Evolutionary conservation across 1,284 basidiomycete genomes (phyloP), one percentile per base, ranked within the genome.

Genomic region (Sphagnurus paluster): DNA sequence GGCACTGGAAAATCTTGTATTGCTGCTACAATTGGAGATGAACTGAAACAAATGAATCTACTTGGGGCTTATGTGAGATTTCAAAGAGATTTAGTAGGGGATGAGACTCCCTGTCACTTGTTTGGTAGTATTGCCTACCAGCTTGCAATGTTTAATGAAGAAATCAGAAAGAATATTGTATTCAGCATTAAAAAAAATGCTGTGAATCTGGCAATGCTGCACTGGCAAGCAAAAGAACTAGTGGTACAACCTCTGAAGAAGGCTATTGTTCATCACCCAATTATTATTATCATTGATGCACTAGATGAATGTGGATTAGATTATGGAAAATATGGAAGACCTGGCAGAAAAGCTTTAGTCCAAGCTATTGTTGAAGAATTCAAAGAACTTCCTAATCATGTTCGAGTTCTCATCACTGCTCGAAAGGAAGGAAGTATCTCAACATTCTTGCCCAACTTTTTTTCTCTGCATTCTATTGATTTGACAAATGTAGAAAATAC

Each of bases 81-180:
- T 37, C 21, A 8, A 9, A 37, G 36, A 37, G 36, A 37, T 37
- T 7, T 23, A 20, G 21, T 16, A 35, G 11, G 28, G n/a, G 28
- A 35, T 17, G 17, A 13, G 9, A 16, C 33, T 35, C 33, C 28
- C 8, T n/a, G 17, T 9, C 14, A 35, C 17, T 16, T 35, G 33
- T 35, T 35, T 35, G 33, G 33, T 13, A 23, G 36, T 19, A 37
- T 37, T 37, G 36, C 36, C 9, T 37, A 37, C 17, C 36, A 37
- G 21, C 6, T 37, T 9, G 36, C 36, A 37, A 20, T 19, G 8
- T 21, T 37, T 19, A 5, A 37, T 37, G 32, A 33, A 6, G 28
- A 29, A 8, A 8, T 29, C 8, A 8, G n/a, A 8, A 29, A 29
- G 28, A n/a, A 29, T n/a, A 29, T 29, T 33, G 6, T n/a, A 6